A percentile compares a stretch with the other conserved stretches of the same genome.
These are phyloP conservation scores for Pseudogymnoascus sp. DNA, from an alignment of 2,329 filamentous ascomycete species.

Conservation along the genomic window DNA sequence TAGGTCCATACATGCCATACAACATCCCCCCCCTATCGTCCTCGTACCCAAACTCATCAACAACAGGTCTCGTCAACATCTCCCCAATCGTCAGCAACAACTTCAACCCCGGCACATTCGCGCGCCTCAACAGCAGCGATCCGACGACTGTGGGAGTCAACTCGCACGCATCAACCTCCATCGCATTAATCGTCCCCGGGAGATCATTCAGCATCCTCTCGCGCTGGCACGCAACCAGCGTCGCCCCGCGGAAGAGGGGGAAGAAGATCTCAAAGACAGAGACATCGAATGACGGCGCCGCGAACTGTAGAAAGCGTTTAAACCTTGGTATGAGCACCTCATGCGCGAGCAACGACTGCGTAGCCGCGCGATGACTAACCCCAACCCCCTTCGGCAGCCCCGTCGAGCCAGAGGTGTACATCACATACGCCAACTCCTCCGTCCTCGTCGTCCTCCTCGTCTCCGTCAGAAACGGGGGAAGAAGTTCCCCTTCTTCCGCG, in stretches of 20 bases:
- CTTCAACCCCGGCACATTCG: slow-evolving; percentile 58
- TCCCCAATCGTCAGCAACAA: slow-evolving; percentile 83
- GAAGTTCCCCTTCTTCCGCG: too few species aligned
- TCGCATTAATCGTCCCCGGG: slow-evolving; percentile 51
- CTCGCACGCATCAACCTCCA: slow-evolving; percentile 76
- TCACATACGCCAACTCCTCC: slow-evolving; percentile 63
- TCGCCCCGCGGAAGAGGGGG: slow-evolving; percentile 64
- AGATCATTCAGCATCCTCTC: slow-evolving; percentile 67
- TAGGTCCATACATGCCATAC: slow-evolving; percentile 92
- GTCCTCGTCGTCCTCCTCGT: not conserved
- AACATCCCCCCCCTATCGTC: slow-evolving; percentile 50
- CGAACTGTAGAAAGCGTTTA: slow-evolving; percentile 79
- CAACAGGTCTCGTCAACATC: slow-evolving; percentile 73
- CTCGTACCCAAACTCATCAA: slow-evolving; percentile 68
- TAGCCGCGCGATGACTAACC: slow-evolving; percentile 70
- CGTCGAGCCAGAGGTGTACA: slow-evolving; percentile 90
- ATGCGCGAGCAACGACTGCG: slow-evolving; percentile 77
- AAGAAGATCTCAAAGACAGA: slow-evolving; percentile 96
- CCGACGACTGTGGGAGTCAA: slow-evolving; percentile 82
- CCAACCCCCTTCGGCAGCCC: slow-evolving; percentile 82
- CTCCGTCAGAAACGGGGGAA: not conserved
- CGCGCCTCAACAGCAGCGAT: slow-evolving; percentile 62
- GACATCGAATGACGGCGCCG: slow-evolving; percentile 87
- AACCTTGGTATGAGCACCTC: slow-evolving; percentile 69
- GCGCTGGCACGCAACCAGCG: slow-evolving; percentile 64